Conservation (phyloP, 176 grass and related monocot species). For the Ensete glaucum region DNA sequence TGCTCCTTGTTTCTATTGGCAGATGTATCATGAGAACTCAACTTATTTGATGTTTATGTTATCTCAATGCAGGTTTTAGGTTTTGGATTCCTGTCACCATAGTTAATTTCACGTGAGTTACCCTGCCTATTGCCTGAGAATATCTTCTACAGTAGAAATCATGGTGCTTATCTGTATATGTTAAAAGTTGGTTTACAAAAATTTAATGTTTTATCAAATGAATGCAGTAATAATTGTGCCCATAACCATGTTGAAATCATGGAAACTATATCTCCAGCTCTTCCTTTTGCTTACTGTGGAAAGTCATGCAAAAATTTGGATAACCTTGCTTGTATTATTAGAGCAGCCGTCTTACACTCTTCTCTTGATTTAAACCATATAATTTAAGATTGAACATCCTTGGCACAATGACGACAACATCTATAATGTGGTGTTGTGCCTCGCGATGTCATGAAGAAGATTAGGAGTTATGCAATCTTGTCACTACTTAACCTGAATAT, state of each 20-base stretch:
- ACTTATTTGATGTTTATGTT: background rate
- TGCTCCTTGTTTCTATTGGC: background rate
- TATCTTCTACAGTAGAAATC: slow-evolving; percentile 6
- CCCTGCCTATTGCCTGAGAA: slow-evolving; percentile 14
- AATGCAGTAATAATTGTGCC: too few species aligned
- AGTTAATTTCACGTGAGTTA: slow-evolving; percentile 75
- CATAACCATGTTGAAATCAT: too few species aligned
- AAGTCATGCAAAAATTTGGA: background rate
- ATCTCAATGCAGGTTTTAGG: slow-evolving; percentile 55
- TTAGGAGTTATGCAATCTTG: background rate
- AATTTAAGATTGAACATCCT: background rate
- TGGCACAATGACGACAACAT: background rate
- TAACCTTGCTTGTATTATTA: background rate
- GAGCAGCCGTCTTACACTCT: background rate
- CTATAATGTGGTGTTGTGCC: background rate
- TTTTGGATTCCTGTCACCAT: slow-evolving; percentile 93
- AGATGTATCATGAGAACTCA: background rate
- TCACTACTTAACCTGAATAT: background rate
- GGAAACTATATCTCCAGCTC: too few species aligned
- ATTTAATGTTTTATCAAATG: too few species aligned
- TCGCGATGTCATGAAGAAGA: background rate
- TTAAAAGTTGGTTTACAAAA: background rate
- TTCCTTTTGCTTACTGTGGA: background rate
- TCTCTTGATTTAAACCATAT: background rate
- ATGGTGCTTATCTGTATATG: background rate